Evolutionary conservation across 495 filamentous ascomycete species (phyloP).

Genomic region (Melanomma pulvis-pyrius): DNA sequence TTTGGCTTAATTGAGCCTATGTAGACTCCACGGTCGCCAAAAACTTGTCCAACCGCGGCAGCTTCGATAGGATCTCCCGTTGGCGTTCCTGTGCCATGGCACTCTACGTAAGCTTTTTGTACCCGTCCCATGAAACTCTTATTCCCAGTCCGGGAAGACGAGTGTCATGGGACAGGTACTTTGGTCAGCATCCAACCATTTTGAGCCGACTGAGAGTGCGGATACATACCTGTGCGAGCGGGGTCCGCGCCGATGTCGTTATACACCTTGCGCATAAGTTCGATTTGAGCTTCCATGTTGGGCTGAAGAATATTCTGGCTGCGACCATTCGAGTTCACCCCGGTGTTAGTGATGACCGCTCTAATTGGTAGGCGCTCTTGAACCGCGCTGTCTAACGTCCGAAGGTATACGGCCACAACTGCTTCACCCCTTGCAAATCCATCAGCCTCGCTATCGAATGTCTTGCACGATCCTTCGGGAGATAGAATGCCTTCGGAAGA

Average conservation of each 20-base stretch:
- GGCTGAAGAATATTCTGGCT: background rate
- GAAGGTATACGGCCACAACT: slow-evolving; percentile 47
- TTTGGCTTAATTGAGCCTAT: slow-evolving; percentile 46
- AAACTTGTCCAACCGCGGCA: slow-evolving; percentile 50
- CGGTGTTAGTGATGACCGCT: slow-evolving; percentile 47
- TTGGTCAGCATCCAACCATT: slow-evolving; percentile 13
- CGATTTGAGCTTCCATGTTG: background rate
- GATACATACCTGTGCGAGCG: too few species aligned
- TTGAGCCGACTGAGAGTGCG: too few species aligned
- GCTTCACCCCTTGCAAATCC: slow-evolving; percentile 26
- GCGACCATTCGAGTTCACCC: slow-evolving; percentile 41
- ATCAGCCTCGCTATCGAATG: slow-evolving; percentile 7
- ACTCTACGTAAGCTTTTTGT: slow-evolving; percentile 41
- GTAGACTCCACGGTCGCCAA: slow-evolving; percentile 39
- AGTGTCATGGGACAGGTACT: background rate
- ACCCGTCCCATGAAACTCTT: slow-evolving; percentile 34
- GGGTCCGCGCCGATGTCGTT: too few species aligned
- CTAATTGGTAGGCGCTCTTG: slow-evolving; percentile 44
- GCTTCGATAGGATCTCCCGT: slow-evolving; percentile 51
- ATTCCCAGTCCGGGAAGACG: background rate
- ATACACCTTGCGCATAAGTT: background rate
- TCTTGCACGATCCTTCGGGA: slow-evolving; percentile 9
- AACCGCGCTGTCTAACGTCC: slow-evolving; percentile 45
- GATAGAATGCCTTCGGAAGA: background rate
- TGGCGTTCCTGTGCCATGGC: slow-evolving; percentile 48